Base-by-base conservation (phyloP, 1,284 basidiomycete species). In the Spongispora temasekensis region DNA sequence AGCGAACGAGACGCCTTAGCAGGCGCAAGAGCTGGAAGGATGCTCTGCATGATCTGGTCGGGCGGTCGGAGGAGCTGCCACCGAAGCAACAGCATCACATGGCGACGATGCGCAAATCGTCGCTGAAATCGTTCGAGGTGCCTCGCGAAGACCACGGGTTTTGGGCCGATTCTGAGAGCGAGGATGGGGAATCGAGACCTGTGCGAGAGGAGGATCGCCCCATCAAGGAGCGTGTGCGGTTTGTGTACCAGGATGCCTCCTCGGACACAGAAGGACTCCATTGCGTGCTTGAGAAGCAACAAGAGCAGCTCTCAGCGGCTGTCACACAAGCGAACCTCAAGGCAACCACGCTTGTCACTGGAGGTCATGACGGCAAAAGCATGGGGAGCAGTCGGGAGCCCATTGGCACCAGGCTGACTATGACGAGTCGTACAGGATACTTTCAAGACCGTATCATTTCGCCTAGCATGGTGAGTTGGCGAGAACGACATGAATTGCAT, bases 381-480 rank as follows among this genome's bases (percentile, higher is more conserved):
- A 75, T 73, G 61, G 71, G 68, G 65, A 75, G 75, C 61, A 67
- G 67, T 37, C 78, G 75, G 53, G 82, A 83, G 42, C 84, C 84
- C 13, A 85, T 95, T 68, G 91, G 92, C 25, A 95, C 94, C 5
- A 81, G 94, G 52, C 78, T 98, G 67, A 97, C 97, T 0, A 98
- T 99, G 95, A 97, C 96, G 3, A 95, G 93, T 70, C 86, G 96
- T 55, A 93, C 93, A 21, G 95, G 94, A 7, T 97, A 94, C 76
- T 97, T 97, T 81, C 93, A 95, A 71, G 94, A 96, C 68, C 82
- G 94, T 63, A 91, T 96, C 68, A 87, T 97, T 61, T 89, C 93
- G 17, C 94, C 95, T 0, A 91, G 89, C 69, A 95, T 97, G 93
- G 94, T 94, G 74, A 70, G 91, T 64, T 23, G 53, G 25, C 13